phyloP scores from a whole-genome alignment of 2,329 filamentous ascomycete species.

The Phaeophleospora eucalypticola region DNA sequence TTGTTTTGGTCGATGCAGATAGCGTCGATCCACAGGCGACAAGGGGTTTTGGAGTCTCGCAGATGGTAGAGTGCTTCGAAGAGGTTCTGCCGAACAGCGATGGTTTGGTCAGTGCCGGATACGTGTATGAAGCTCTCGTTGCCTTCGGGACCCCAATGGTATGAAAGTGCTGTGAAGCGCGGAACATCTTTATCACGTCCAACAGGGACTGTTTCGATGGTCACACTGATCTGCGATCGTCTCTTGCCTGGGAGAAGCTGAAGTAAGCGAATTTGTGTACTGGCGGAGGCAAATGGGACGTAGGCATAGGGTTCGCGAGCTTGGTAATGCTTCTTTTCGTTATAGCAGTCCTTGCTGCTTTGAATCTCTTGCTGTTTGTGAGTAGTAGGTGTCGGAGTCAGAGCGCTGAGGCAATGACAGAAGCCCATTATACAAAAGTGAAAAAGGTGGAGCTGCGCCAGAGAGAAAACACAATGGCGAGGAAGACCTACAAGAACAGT shows the following conservation, averaged over 20 bases:
- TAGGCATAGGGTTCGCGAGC: too few species aligned
- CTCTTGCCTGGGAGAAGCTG: neutral
- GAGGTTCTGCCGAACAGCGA: neutral
- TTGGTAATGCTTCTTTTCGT: too few species aligned
- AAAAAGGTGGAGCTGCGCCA: too few species aligned
- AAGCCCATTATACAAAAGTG: too few species aligned
- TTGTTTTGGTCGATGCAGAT: slow-evolving; percentile 14
- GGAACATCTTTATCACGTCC: neutral
- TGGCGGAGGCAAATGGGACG: too few species aligned
- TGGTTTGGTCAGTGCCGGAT: neutral
- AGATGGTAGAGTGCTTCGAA: neutral
- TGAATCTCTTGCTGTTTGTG: too few species aligned
- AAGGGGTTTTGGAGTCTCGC: neutral
- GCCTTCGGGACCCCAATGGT: neutral
- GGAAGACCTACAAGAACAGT: too few species aligned
- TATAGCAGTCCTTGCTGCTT: too few species aligned
- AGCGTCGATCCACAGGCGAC: slow-evolving; percentile 8
- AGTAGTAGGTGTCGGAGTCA: too few species aligned
- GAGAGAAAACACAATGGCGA: too few species aligned
- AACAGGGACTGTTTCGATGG: neutral
- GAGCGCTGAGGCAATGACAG: too few species aligned
- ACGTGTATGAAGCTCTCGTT: neutral
- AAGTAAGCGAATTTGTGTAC: neutral
- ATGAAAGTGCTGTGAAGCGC: neutral
- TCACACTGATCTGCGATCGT: neutral